Percentiles rank a stretch among this genome's conserved stretches.
These are phyloP conservation scores for Kwoniella dejecticola DNA, from an alignment of 768 basidiomycete genomes.

Conservation along the genomic window DNA sequence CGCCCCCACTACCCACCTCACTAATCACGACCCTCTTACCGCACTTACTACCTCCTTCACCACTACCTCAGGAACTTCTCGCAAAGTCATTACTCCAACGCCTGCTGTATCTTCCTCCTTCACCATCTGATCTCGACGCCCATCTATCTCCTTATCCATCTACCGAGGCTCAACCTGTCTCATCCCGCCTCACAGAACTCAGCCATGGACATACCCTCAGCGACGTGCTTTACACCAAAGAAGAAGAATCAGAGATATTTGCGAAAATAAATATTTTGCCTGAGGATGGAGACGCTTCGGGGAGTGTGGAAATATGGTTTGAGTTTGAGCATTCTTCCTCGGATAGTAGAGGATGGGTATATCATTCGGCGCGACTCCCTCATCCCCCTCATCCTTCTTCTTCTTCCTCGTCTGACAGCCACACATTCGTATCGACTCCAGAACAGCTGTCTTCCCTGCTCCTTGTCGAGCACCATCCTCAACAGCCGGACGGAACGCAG, in stretches of 20 bases:
- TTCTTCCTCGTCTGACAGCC: too few species aligned
- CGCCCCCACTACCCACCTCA: slow-evolving; percentile 27
- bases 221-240: slow-evolving; percentile 5
- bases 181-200: slow-evolving; percentile 8
- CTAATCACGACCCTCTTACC: slow-evolving; percentile 34
- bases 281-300: neutral
- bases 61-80: slow-evolving; percentile 38
- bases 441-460: slow-evolving; percentile 4
- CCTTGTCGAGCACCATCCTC: too few species aligned
- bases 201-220: slow-evolving; percentile 1
- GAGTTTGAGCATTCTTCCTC: slow-evolving; percentile 9
- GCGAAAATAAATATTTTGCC: slow-evolving; percentile 8
- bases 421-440: neutral
- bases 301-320: slow-evolving; percentile 17
- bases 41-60: slow-evolving; percentile 37
- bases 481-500: neutral
- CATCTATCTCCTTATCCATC: slow-evolving; percentile 36
- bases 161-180: slow-evolving; percentile 8
- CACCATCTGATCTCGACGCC: slow-evolving; percentile 33
- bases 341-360: slow-evolving; percentile 24
- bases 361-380: slow-evolving; percentile 23
- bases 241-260: slow-evolving; percentile 19
- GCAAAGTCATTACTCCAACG: slow-evolving; percentile 40
- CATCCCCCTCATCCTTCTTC: neutral
- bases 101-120: slow-evolving; percentile 43